Evolutionary conservation across 2,329 filamentous ascomycete genomes (phyloP), one percentile per base, ranked within the genome.

Genomic region (Coniochaeta prunicola): DNA sequence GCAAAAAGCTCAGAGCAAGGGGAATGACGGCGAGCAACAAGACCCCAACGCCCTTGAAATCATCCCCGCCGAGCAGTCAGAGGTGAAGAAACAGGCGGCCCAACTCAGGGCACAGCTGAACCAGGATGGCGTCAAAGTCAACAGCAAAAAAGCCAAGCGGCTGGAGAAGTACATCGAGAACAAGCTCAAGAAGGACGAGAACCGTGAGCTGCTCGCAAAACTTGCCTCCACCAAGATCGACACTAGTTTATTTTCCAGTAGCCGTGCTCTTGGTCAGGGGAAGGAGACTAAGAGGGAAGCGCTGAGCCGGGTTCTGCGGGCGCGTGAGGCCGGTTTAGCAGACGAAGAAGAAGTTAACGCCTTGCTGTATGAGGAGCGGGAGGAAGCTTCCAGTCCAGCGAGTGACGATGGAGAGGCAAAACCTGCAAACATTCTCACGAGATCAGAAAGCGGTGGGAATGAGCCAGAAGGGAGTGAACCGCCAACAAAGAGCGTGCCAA

Each of bases 161-260:
- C 69, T 88, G 40, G 85, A 87, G 62, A 88, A 88, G 68, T 88
- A 87, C 69, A 86, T 88, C 64, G 92, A 97, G 67, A 94, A 83
- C 60, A 99, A 99, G 80, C 78, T 99, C 53, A 90, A 87, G 72
- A 97, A 96, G 72, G 94, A 99, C 69, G 93, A 97, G 72, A 96
- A 91, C 67, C 80, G 90, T 30, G 89, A 86, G 59, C 77, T 99
- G 31, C 80, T 97, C 66, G 89, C 90, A 69, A 92, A 94, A 70
- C 80, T 99, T 28, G 90, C 90, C 19, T 80, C 85, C 61, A 81
- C 85, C 58, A 92, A 89, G 68, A 83, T 94, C 64, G 92, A 97
- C 70, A 96, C 91, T 1, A 90, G 83, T 62, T 76, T 91, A 21
- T 88, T 96, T 61, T 81, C 86, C 59, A 96, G 91, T 70, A 90